A percentile compares a stretch with the other conserved stretches of the same genome.
Conservation (phyloP, 495 filamentous ascomycete species). For the Neurospora sp. region DNA sequence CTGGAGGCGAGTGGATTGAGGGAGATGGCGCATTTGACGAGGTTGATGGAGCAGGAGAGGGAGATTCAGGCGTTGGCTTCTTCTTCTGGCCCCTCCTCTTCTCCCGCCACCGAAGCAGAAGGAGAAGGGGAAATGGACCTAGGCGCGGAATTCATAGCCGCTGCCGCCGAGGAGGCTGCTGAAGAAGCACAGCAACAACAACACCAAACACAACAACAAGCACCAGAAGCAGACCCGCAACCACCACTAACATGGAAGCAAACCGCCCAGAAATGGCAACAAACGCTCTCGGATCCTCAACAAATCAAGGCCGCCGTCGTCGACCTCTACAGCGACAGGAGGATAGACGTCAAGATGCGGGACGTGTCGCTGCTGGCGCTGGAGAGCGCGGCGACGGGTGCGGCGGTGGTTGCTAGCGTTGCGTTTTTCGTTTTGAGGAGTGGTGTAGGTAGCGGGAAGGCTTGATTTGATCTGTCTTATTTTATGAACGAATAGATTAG, state of each 20-base stretch:
- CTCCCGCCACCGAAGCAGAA: background rate
- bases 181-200: background rate
- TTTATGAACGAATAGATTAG: too few species aligned
- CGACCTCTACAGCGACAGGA: conserved; percentile 62
- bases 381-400: conserved; percentile 65
- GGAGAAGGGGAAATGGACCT: background rate
- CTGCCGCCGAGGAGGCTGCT: conserved; percentile 2
- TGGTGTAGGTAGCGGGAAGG: background rate
- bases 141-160: background rate
- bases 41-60: conserved; percentile 8
- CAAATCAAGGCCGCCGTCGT: conserved; percentile 20
- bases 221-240: conserved; percentile 10
- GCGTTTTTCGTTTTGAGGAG: conserved; percentile 44
- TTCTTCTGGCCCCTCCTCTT: background rate
- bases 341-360: conserved; percentile 55
- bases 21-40: conserved; percentile 4
- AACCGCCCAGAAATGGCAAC: conserved; percentile 39
- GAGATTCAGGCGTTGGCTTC: background rate
- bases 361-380: conserved; percentile 64
- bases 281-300: conserved; percentile 34
- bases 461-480: background rate
- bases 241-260: background rate
- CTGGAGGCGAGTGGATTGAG: conserved; percentile 17
- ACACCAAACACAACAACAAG: background rate
- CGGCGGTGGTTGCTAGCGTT: conserved; percentile 50